These are phyloP conservation scores for Lizanozyma gosingica DNA, from an alignment of 1,139 yeast genomes.

Conservation along the genomic window DNA sequence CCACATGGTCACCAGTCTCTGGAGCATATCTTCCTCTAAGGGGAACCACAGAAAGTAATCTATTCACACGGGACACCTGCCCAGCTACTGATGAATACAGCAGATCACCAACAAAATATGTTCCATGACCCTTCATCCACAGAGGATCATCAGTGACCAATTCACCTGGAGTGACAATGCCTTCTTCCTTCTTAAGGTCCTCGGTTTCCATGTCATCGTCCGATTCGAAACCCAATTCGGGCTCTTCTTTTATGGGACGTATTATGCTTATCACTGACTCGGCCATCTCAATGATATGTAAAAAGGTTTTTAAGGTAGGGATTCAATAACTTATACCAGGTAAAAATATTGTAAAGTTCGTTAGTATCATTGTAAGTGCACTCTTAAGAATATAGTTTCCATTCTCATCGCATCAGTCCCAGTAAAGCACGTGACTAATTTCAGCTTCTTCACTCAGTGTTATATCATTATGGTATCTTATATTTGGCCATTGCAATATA, in stretches of 20 bases:
- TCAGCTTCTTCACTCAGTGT: no score
- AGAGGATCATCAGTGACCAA: slow-evolving; percentile 88
- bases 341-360: no score
- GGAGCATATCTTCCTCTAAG: slow-evolving; percentile 82
- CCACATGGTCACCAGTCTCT: slow-evolving; percentile 93
- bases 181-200: slow-evolving; percentile 8
- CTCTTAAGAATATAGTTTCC: no score
- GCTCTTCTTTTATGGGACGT: neutral
- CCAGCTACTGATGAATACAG: slow-evolving; percentile 95
- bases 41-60: slow-evolving; percentile 78
- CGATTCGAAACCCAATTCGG: slow-evolving; percentile 19
- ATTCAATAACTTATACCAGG: no score
- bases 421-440: no score
- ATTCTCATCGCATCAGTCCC: no score
- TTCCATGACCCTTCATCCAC: slow-evolving; percentile 99
- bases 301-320: no score
- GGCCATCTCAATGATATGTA: no score
- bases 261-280: neutral
- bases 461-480: no score
- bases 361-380: no score
- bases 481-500: no score
- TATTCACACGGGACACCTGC: slow-evolving; percentile 74
- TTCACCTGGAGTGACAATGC: slow-evolving; percentile 92
- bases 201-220: slow-evolving; percentile 28
- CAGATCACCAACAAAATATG: slow-evolving; percentile 61